Percentiles rank a stretch among this genome's conserved stretches.
phyloP scores from a whole-genome alignment of 2,329 filamentous ascomycete species.

The Fusarium poae region DNA sequence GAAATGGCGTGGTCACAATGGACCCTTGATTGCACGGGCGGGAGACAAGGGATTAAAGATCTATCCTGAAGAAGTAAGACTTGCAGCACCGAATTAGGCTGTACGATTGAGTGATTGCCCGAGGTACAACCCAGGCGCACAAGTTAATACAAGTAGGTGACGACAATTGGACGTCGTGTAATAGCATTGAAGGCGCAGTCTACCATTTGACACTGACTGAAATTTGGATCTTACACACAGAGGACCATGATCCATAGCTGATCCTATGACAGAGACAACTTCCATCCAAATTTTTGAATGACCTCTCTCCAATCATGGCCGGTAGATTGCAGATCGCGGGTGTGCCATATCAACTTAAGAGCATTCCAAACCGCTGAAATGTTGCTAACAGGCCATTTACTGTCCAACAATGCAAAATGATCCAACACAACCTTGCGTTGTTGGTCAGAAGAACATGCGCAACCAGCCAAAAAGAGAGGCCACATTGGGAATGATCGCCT shows the following conservation, averaged over 20 bases:
- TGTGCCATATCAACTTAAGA: conserved; percentile 42
- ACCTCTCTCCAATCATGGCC: conserved; percentile 45
- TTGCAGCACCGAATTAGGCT: not conserved
- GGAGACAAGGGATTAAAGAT: not conserved
- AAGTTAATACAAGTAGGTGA: not conserved
- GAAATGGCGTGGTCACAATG: conserved; percentile 8
- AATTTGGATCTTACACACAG: not conserved
- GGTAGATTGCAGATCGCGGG: conserved; percentile 32
- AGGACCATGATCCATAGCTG: not conserved
- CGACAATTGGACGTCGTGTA: not conserved
- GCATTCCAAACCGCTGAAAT: conserved; percentile 45
- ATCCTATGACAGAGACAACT: conserved; percentile 27
- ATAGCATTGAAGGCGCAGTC: not conserved
- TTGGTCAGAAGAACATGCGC: conserved; percentile 40
- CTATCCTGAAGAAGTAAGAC: not conserved
- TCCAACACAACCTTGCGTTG: conserved; percentile 43
- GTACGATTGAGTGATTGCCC: not conserved
- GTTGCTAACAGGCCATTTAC: conserved; percentile 45
- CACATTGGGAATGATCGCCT: conserved; percentile 46
- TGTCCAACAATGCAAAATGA: conserved; percentile 39
- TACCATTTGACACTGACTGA: not conserved
- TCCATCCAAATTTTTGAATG: conserved; percentile 47
- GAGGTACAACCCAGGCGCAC: not conserved
- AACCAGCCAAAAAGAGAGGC: conserved; percentile 46
- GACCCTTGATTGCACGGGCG: conserved; percentile 1